Conservation (phyloP, 2,329 filamentous ascomycete species). For the Chrysosporium keratinophilum region DNA sequence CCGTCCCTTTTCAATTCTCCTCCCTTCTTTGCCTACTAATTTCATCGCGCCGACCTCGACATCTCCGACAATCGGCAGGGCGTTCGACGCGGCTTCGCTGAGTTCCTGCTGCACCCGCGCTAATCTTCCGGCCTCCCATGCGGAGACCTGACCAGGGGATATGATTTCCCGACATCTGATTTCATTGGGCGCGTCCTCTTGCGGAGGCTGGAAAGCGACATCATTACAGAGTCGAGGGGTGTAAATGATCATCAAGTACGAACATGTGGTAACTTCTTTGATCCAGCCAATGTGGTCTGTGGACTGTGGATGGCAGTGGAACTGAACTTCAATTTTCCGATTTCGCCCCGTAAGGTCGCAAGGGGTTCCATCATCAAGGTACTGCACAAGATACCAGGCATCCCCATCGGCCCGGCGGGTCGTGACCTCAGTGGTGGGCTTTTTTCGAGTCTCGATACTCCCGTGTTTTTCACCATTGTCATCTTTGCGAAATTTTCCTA, state of each 20-base stretch:
- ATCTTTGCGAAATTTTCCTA: conserved; percentile 50
- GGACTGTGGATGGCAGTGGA: conserved; percentile 66
- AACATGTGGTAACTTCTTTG: conserved; percentile 82
- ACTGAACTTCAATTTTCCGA: conserved; percentile 71
- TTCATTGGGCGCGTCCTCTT: conserved; percentile 62
- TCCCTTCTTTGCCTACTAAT: conserved; percentile 46
- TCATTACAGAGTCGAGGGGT: conserved; percentile 82
- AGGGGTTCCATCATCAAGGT: conserved; percentile 63
- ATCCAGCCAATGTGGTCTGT: conserved; percentile 78
- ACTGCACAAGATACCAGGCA: conserved; percentile 76
- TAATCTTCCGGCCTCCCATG: conserved; percentile 35
- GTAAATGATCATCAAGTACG: conserved; percentile 87
- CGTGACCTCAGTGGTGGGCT: conserved; percentile 38
- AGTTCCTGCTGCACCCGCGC: conserved; percentile 26
- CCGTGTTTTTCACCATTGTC: conserved; percentile 26
- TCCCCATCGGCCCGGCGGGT: conserved; percentile 70
- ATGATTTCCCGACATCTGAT: conserved; percentile 69
- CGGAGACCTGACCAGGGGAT: conserved; percentile 43
- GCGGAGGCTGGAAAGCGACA: conserved; percentile 71
- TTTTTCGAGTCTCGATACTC: conserved; percentile 22
- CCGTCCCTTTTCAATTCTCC: conserved; percentile 47
- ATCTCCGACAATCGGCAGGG: conserved; percentile 42
- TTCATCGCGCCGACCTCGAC: conserved; percentile 49
- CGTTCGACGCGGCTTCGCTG: conserved; percentile 19
- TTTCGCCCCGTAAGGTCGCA: conserved; percentile 78